Conservation (phyloP, 176 grass and related monocot species). For the Oryza officinalis region DNA sequence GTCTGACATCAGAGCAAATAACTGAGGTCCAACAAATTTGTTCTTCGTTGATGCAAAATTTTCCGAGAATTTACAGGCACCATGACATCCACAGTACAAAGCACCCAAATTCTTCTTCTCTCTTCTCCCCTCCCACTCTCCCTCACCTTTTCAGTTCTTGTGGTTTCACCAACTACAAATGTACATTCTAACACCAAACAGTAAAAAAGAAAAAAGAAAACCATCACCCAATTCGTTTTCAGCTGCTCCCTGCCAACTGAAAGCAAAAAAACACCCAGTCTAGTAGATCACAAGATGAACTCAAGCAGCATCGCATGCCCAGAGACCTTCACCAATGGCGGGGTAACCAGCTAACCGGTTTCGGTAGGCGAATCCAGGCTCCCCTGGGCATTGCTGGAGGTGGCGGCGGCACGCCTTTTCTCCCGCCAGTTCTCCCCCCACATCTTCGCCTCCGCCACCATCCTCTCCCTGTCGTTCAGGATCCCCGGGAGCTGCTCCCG, state of each 20-base stretch:
- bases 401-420: slow-evolving; percentile 51
- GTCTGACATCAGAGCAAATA: no score
- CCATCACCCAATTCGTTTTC: slow-evolving; percentile 3
- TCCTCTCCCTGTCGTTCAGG: slow-evolving; percentile 73
- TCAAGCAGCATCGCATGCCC: not conserved
- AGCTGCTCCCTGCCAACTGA: not conserved
- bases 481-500: slow-evolving; percentile 32
- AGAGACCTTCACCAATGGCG: not conserved
- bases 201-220: not conserved
- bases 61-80: slow-evolving; percentile 57
- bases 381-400: not conserved
- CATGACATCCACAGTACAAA: slow-evolving; percentile 29
- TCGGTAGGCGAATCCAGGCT: slow-evolving; percentile 46
- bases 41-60: slow-evolving; percentile 49
- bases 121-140: not conserved
- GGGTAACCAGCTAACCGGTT: slow-evolving; percentile 12
- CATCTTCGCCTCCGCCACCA: slow-evolving; percentile 92
- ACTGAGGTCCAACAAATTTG: not conserved
- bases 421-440: slow-evolving; percentile 92
- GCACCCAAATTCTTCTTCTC: slow-evolving; percentile 24
- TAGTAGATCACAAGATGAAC: slow-evolving; percentile 1
- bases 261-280: slow-evolving; percentile 25
- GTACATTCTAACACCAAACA: slow-evolving; percentile 41
- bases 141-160: not conserved
- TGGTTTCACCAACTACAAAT: slow-evolving; percentile 40